Percentiles rank a stretch among this genome's conserved stretches.
phyloP scores from a whole-genome alignment of 306 rosid species.

The Cucumis sativus region Cucumber_9930_V3 NC_026657.2:35133001-35133500 shows the following conservation, averaged over 20 bases:
- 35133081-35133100: no score
- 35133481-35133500: neutral
- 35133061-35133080: no score
- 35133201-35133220: neutral
- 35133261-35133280: conserved; percentile 23
- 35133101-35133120: no score
- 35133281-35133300: conserved; percentile 87
- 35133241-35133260: neutral
- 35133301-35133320: conserved; percentile 97
- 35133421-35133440: neutral
- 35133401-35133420: neutral
- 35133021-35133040: no score
- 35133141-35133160: neutral
- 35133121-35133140: no score
- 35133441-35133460: neutral
- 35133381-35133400: neutral
- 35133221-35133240: neutral
- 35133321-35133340: conserved; percentile 91
- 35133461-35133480: neutral
- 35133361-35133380: neutral
- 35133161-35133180: neutral
- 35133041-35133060: no score
- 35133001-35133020: no score
- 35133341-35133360: conserved; percentile 7
- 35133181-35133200: neutral